Conservation (phyloP, 2,329 filamentous ascomycete genomes). For the Aspergillus pseudotamarii region DNA sequence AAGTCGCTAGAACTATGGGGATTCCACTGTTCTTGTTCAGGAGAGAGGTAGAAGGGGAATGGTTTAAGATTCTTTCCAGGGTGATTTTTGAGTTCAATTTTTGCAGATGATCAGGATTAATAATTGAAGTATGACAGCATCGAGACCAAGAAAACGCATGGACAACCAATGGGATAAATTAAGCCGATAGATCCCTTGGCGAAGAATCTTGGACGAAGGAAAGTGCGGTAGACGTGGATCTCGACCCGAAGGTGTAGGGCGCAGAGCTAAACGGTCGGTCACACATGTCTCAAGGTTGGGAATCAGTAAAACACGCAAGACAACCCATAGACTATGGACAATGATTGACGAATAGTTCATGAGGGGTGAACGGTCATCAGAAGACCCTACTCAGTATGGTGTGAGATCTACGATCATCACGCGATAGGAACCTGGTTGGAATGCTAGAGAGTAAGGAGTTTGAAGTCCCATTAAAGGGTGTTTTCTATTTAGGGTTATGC, state of each 20-base stretch:
- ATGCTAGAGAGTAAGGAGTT: not conserved
- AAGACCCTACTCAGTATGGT: not conserved
- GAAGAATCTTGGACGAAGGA: not conserved
- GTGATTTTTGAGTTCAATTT: not conserved
- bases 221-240: not conserved
- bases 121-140: slow-evolving; percentile 3
- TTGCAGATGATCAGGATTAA: not conserved
- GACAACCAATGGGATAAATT: slow-evolving; percentile 1
- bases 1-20: not conserved
- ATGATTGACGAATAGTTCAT: slow-evolving; percentile 1
- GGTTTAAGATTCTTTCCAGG: not conserved
- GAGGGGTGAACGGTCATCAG: not conserved
- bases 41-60: not conserved
- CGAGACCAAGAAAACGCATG: not conserved
- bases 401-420: slow-evolving; percentile 2
- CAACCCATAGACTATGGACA: not conserved
- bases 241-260: not conserved
- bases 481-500: not conserved
- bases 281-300: not conserved
- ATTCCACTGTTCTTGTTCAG: not conserved
- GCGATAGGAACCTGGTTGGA: not conserved
- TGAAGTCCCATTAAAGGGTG: not conserved
- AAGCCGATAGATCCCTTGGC: not conserved
- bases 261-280: not conserved
- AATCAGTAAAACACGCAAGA: not conserved